Percentiles rank a stretch among this genome's conserved stretches.
phyloP scores from a whole-genome alignment of 768 basidiomycete genomes.

The Tricholoma terreum region DNA sequence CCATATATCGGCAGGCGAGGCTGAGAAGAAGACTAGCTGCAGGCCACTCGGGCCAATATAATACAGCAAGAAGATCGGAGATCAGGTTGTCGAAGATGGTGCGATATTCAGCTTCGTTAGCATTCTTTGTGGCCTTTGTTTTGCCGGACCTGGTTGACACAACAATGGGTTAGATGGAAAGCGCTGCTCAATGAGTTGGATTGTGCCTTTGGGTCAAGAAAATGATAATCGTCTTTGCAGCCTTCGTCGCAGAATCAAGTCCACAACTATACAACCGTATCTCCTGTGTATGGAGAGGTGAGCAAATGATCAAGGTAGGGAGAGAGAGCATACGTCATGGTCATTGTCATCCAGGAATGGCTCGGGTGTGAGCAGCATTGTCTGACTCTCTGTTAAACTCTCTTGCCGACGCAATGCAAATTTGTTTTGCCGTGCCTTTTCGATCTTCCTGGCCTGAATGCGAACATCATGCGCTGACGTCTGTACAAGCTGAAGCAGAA shows the following conservation, averaged over 20 bases:
- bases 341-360: conserved; percentile 68
- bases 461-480: conserved; percentile 90
- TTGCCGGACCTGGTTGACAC: conserved; percentile 65
- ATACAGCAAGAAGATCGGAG: conserved; percentile 79
- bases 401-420: conserved; percentile 63
- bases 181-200: background rate
- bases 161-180: background rate
- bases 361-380: conserved; percentile 31
- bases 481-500: conserved; percentile 94
- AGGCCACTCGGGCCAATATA: conserved; percentile 98
- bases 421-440: conserved; percentile 59
- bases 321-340: conserved; percentile 42
- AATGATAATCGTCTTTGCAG: conserved; percentile 78
- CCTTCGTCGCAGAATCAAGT: conserved; percentile 78
- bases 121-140: conserved; percentile 83
- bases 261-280: conserved; percentile 67
- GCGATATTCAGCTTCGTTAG: conserved; percentile 93
- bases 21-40: conserved; percentile 80
- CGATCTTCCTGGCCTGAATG: conserved; percentile 59
- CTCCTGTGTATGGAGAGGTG: conserved; percentile 44
- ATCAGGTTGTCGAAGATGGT: conserved; percentile 90
- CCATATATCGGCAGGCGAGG: conserved; percentile 85
- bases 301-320: background rate
- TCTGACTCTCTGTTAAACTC: conserved; percentile 47
- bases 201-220: conserved; percentile 67